Base-by-base conservation (phyloP, 345 rosid genomes). In the Eucalyptus rudis region DNA sequence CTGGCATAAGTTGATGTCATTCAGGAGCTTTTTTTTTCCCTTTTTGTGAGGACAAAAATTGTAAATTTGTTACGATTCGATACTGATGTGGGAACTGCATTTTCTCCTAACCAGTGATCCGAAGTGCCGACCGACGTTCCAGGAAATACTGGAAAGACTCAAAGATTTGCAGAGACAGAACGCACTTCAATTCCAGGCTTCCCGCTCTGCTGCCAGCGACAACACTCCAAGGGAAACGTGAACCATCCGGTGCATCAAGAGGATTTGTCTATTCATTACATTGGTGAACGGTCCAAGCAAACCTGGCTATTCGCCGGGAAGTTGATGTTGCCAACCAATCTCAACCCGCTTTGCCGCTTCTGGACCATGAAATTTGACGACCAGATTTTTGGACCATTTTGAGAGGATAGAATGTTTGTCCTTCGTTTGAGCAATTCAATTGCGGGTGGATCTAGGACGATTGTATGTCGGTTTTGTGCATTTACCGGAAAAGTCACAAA, bases 151-250 rank as follows among this genome's bases (percentile, higher is more conserved):
- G 91, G 97, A 97, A 68, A 97, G 89, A 91, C 94, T 96, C 76
- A 94, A 95, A 93, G 99, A 98, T 90, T 89, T 96, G 87, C 99
- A 95, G 88, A 97, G 97, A 87, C 95, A 94, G 80, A 94, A 90
- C 81, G 87, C 92, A 7, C 86, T 93, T 90, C 98, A 94, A 90
- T 86, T 94, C 80, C 99, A 96, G 91, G 98, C 97, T 58, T 93
- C 93, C 80, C 97, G 99, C 88, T 91, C 94, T 20, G 89, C 91
- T 1, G 89, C 91, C 20, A 94, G 90, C 68, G 96, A 94, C 47
- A 76, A 88, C 87, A 89, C 91, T 87, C 94, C 92, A 50, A 93
- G 91, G 93, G 88, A 86, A 86, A 50, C 87, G 7, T 86, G 62
- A 86, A 52, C 40, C 62, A 52, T 45, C 49, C 10, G 1, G 45